A percentile compares a stretch with the other conserved stretches of the same genome.
Conservation (phyloP, 768 basidiomycete genomes). For the Boletus coccyginus region DNA sequence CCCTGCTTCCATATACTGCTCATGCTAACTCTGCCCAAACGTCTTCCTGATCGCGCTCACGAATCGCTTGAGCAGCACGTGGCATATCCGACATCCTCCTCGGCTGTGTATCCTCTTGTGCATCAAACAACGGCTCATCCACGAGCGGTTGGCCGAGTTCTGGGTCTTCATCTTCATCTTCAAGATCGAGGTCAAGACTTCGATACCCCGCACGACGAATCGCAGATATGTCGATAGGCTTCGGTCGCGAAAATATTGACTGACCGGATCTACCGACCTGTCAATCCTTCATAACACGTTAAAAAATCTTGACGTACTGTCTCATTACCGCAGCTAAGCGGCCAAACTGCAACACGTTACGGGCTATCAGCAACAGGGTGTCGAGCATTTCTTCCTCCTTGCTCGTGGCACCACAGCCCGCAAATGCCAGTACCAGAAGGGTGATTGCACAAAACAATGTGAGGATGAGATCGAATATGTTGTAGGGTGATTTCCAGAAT, state of each 20-base stretch:
- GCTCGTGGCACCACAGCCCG: conserved; percentile 77
- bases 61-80: conserved; percentile 49
- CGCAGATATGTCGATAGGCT: conserved; percentile 78
- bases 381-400: conserved; percentile 95
- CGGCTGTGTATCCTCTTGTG: conserved; percentile 35
- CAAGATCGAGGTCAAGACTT: conserved; percentile 68
- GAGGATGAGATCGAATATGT: conserved; percentile 83
- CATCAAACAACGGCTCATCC: conserved; percentile 63
- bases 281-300: conserved; percentile 5
- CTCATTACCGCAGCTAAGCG: conserved; percentile 91
- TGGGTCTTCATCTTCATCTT: conserved; percentile 55
- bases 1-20: conserved; percentile 5
- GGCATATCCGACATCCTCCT: conserved; percentile 54
- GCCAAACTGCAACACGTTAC: conserved; percentile 91
- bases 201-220: conserved; percentile 61
- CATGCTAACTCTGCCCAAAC: conserved; percentile 68
- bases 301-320: conserved; percentile 57
- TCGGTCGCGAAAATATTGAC: conserved; percentile 84
- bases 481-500: conserved; percentile 97
- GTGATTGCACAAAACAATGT: conserved; percentile 90
- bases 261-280: conserved; percentile 65
- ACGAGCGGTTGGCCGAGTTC: conserved; percentile 59
- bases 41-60: conserved; percentile 62
- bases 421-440: conserved; percentile 81
- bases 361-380: conserved; percentile 84